Conservation (phyloP, 306 rosid genomes). For the Hippophae rhamnoides region DNA sequence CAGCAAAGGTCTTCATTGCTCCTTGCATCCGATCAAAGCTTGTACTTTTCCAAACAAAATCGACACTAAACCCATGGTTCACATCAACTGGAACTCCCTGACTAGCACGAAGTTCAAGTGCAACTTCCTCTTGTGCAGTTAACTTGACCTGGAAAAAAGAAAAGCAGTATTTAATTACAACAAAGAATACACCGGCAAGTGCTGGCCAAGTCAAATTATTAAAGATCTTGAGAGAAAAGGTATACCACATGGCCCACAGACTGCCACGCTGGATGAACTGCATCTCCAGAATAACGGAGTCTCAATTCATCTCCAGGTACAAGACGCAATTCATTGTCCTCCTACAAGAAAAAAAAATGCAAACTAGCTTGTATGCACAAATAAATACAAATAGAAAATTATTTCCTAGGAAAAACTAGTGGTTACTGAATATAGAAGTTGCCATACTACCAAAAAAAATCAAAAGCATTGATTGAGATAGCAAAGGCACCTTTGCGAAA, state of each 20-base stretch:
- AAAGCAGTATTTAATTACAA: neutral
- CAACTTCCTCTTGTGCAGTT: slow-evolving; percentile 98
- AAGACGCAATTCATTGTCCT: slow-evolving; percentile 96
- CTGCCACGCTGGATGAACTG: slow-evolving; percentile 99
- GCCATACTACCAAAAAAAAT: neutral
- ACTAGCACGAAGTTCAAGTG: slow-evolving; percentile 92
- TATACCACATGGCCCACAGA: slow-evolving; percentile 99
- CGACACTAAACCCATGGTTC: slow-evolving; percentile 96
- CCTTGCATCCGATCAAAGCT: slow-evolving; percentile 99
- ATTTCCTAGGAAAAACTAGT: neutral
- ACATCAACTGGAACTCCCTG: slow-evolving; percentile 99
- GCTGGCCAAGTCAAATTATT: neutral
- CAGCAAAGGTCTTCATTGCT: slow-evolving; percentile 97
- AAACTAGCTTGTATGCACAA: slow-evolving; percentile 1
- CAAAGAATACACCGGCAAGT: neutral
- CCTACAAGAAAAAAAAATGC: slow-evolving; percentile 38
- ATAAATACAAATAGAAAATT: neutral
- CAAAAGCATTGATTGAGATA: neutral
- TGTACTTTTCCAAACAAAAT: slow-evolving; percentile 99
- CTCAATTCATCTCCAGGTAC: slow-evolving; percentile 99
- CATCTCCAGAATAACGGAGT: slow-evolving; percentile 97
- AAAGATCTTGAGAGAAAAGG: neutral
- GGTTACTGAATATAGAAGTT: neutral
- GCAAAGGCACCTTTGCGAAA: slow-evolving; percentile 68
- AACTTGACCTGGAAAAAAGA: slow-evolving; percentile 64